Evolutionary conservation across 371 early-diverging fungal species (phyloP), one percentile per base, ranked within the genome.

Genomic region (Synchytrium microbalum): DNA sequence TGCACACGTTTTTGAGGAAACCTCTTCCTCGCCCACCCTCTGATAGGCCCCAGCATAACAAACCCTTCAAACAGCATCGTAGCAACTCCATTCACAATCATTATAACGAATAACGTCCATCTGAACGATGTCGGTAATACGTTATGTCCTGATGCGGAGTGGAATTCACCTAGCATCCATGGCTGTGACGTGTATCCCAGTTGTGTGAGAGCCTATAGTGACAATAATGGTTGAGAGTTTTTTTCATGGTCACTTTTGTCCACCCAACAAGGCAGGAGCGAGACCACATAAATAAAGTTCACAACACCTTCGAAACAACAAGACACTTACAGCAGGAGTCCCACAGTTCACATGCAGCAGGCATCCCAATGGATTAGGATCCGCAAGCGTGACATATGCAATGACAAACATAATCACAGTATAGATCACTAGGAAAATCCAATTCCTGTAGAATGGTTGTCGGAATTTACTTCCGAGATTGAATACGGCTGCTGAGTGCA

Each of bases 301-400:
- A n/a, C n/a, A n/a, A n/a, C n/a, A n/a, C n/a, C n/a, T n/a, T n/a
- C n/a, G n/a, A n/a, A n/a, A n/a, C n/a, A n/a, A n/a, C n/a, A n/a
- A n/a, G n/a, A n/a, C n/a, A n/a, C n/a, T n/a, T n/a, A n/a, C n/a
- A n/a, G n/a, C 71, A 25, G 55, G 60, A 10, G 81, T 74, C 32
- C 90, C 90, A 71, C 90, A 90, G 79, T 90, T 90, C 69, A 89
- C 76, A 62, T 84, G 84, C 80, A 88, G 88, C 60, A 79, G 64
- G 64, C 90, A 88, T 33, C 81, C 71, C 51, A 88, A 69, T n/a
- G 80, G 68, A 75, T 88, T 88, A 46, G 89, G 90, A 56, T 83
- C 79, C n/a, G 85, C 82, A 56, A 89, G 74, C 26, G 72, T 73
- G 46, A 87, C 28, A 54, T 72, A 75, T 54, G 84, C 84, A 2